Base-by-base conservation (phyloP, 2,329 filamentous ascomycete species). In the Fusarium fracticaudum region DNA sequence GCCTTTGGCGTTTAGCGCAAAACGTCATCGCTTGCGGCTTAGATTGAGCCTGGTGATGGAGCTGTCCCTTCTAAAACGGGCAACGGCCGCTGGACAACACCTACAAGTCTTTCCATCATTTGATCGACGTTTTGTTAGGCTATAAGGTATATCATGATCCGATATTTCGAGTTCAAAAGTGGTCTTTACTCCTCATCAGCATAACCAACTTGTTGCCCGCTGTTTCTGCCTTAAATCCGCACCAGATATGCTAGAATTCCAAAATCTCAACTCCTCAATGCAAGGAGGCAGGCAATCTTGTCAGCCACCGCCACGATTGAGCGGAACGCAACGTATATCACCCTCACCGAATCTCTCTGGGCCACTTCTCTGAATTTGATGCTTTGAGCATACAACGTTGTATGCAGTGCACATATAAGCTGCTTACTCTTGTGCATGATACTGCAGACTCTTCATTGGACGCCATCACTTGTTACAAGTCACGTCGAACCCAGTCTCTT, bases 11-110 rank as follows among this genome's bases (percentile, higher is more conserved):
- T 68, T 60, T 70, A 48, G 67, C 50, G 43, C 53, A 72, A 67
- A 69, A 75, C 72, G 72, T 75, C 72, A 74, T 74, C 68, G 72
- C 48, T 69, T 74, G 72, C 72, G 72, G 72, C 72, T 74, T 63
- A 72, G 68, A 60, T 74, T 65, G 60, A 63, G 53, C 45, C 67
- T 57, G 60, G 74, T 41, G 63, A 70, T 70, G 43, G 67, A 71
- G 44, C 50, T 71, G 62, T 55, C 50, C 47, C 26, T 60, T 54
- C 59, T 64, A 58, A 51, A 69, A 73, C 71, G 51, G 67, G 60
- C 61, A 74, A 74, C 47, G 57, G 47, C 41, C 37, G 43, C 50
- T 54, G 54, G 41, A n/a, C n/a, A 59, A 69, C 40, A 59, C 26
- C n/a, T 31, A 41, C 17, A 57, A 24, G 20, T 24, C 29, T 29